Conservation (phyloP, 352 stramenopile genomes). For the Phytophthora capsici region DNA sequence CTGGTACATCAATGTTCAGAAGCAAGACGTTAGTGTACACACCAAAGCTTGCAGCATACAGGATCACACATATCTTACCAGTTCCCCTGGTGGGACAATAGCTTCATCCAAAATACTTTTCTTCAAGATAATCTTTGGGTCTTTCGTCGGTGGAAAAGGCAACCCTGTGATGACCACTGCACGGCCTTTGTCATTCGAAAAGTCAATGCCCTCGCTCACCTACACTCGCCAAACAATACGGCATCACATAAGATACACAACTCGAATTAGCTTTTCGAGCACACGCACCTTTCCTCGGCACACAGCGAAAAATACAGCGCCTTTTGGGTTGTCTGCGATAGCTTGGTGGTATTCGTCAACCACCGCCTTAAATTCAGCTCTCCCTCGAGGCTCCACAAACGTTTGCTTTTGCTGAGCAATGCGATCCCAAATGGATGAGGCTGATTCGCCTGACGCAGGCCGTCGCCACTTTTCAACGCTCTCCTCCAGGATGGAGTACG, state of each 20-base stretch:
- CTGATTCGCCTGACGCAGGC: conserved; percentile 43
- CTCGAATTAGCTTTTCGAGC: not conserved
- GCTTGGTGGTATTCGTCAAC: conserved; percentile 85
- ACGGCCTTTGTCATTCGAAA: conserved; percentile 97
- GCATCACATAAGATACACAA: not conserved
- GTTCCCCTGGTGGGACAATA: conserved; percentile 59
- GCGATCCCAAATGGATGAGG: conserved; percentile 79
- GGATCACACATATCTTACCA: conserved; percentile 40
- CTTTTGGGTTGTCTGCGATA: conserved; percentile 76
- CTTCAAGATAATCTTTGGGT: conserved; percentile 98
- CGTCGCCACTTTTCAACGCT: conserved; percentile 81
- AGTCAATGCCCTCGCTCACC: conserved; percentile 99
- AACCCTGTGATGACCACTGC: conserved; percentile 99
- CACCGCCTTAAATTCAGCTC: conserved; percentile 78
- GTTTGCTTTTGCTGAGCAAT: conserved; percentile 79
- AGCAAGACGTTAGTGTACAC: conserved; percentile 4
- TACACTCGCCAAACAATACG: conserved; percentile 28
- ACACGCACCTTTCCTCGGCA: conserved; percentile 94
- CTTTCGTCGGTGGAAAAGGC: conserved; percentile 96
- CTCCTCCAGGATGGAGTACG: conserved; percentile 95
- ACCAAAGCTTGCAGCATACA: not conserved
- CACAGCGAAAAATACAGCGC: conserved; percentile 97
- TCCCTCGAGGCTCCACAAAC: conserved; percentile 77
- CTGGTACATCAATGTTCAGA: conserved; percentile 27
- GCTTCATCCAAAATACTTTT: conserved; percentile 95